Conservation (phyloP, 2,329 filamentous ascomycete genomes). For the Thermoascus crustaceus region DNA sequence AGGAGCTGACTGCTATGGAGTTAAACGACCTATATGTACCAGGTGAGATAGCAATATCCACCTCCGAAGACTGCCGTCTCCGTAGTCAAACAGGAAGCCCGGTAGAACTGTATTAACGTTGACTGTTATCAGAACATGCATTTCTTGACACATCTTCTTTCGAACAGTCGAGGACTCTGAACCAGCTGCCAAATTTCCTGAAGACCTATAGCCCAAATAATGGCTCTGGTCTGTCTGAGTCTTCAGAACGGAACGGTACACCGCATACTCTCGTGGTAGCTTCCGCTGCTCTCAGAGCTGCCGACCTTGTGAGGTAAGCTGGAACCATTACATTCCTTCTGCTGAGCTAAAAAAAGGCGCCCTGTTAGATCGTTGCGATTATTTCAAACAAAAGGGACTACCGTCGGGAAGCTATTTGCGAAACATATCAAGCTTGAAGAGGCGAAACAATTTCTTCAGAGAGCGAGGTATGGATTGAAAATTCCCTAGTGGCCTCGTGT, state of each 20-base stretch:
- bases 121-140: constrained; percentile 49
- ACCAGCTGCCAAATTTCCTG: constrained; percentile 71
- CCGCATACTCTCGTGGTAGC: constrained; percentile 88
- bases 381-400: constrained; percentile 69
- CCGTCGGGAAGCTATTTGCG: constrained; percentile 86
- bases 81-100: background rate
- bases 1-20: constrained; percentile 74
- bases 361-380: constrained; percentile 57
- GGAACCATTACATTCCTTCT: constrained; percentile 5
- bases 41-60: constrained; percentile 42
- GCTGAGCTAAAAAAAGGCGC: constrained; percentile 8
- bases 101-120: constrained; percentile 2
- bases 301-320: constrained; percentile 65
- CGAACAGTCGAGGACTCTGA: constrained; percentile 55
- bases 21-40: constrained; percentile 73
- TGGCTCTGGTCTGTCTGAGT: constrained; percentile 51
- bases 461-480: constrained; percentile 38
- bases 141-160: constrained; percentile 76
- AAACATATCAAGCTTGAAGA: constrained; percentile 97
- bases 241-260: constrained; percentile 60
- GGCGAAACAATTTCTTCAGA: constrained; percentile 66
- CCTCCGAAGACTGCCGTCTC: background rate
- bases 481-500: constrained; percentile 14
- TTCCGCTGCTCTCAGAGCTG: constrained; percentile 73
- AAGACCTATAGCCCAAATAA: constrained; percentile 51